Conservation (phyloP, 1,284 basidiomycete species). For the Filobasidium uniguttulatum region DNA sequence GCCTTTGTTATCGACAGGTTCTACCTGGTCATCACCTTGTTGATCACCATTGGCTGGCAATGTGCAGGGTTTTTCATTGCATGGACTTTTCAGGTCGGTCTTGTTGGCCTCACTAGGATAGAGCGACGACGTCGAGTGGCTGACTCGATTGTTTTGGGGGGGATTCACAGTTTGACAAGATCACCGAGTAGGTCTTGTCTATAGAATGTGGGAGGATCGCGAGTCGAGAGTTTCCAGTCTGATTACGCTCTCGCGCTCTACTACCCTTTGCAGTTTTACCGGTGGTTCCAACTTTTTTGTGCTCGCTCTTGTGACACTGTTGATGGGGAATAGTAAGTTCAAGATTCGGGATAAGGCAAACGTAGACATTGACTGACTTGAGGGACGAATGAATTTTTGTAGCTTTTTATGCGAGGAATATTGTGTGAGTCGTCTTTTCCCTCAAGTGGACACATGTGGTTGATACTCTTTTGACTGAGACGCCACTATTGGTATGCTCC, state of each 20-base stretch:
- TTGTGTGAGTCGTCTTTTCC: slow-evolving; percentile 24
- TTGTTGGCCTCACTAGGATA: not conserved
- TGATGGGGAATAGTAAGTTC: slow-evolving; percentile 26
- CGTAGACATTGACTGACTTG: too few species aligned
- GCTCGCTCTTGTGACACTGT: slow-evolving; percentile 31
- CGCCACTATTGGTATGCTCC: not conserved
- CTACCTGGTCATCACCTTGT: slow-evolving; percentile 52
- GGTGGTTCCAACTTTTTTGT: slow-evolving; percentile 56
- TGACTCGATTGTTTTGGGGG: too few species aligned
- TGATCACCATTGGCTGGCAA: slow-evolving; percentile 56
- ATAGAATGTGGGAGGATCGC: slow-evolving; percentile 18
- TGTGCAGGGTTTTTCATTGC: slow-evolving; percentile 53
- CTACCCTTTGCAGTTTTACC: not conserved
- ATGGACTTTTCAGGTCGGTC: slow-evolving; percentile 45
- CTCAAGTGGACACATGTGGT: not conserved
- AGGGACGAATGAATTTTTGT: slow-evolving; percentile 32
- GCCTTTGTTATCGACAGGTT: slow-evolving; percentile 47
- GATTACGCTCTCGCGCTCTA: slow-evolving; percentile 5
- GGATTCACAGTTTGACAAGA: slow-evolving; percentile 58
- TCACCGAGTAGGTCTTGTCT: slow-evolving; percentile 41
- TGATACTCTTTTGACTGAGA: not conserved
- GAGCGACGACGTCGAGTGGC: not conserved
- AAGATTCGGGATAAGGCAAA: too few species aligned
- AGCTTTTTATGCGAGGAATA: slow-evolving; percentile 49
- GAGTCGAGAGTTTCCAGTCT: not conserved